Evolutionary conservation across 495 filamentous ascomycete genomes (phyloP).

Genomic region (Astrothelium macrocarpum): DNA sequence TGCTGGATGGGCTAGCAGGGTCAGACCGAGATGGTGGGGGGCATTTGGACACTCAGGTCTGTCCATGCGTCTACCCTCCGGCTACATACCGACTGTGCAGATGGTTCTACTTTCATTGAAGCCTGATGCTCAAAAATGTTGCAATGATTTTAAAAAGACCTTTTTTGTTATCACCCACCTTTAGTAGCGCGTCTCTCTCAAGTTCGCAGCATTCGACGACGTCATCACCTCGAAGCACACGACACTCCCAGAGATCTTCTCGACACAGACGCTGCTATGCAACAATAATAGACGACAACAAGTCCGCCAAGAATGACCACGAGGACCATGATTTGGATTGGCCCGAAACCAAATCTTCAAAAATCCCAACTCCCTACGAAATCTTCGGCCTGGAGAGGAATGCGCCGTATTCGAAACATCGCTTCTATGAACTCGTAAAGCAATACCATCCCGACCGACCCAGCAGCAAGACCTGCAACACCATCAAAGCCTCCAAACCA

Average conservation of each 20-base stretch:
- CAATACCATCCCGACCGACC: constrained; percentile 85
- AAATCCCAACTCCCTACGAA: constrained; percentile 76
- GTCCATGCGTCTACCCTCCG: background rate
- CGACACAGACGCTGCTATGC: constrained; percentile 14
- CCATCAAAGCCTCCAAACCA: constrained; percentile 18
- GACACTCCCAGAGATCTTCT: background rate
- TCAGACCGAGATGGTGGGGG: too few species aligned
- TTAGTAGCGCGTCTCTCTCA: background rate
- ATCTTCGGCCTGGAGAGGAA: constrained; percentile 57
- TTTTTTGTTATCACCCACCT: background rate
- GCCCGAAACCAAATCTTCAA: constrained; percentile 14
- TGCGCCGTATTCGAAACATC: constrained; percentile 66
- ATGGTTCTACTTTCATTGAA: background rate
- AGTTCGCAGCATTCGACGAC: constrained; percentile 14
- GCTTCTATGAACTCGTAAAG: constrained; percentile 87
- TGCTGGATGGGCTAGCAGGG: too few species aligned
- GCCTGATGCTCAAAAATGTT: background rate
- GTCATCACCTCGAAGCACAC: constrained; percentile 15
- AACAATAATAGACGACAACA: constrained; percentile 16
- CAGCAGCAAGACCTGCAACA: background rate
- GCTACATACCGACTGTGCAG: background rate
- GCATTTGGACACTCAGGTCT: too few species aligned
- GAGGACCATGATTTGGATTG: background rate
- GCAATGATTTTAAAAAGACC: constrained; percentile 2
- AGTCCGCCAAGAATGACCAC: background rate